Evolutionary conservation across 768 basidiomycete genomes (phyloP).

Genomic region (Suillus clintonianus): DNA sequence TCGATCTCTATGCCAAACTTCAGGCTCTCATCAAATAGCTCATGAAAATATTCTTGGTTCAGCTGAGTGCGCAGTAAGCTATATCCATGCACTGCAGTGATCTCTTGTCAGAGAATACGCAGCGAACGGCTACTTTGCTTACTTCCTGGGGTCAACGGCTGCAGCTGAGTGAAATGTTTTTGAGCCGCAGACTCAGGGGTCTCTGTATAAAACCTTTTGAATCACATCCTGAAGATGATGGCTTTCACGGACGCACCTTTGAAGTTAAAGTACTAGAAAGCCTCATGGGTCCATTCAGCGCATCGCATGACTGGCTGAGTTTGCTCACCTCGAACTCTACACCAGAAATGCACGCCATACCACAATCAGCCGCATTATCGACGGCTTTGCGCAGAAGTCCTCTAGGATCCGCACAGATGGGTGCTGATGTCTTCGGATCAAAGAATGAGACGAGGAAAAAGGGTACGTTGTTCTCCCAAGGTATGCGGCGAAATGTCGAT

Average conservation of each 20-base stretch:
- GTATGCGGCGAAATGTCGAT: conserved; percentile 82
- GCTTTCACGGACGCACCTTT: conserved; percentile 54
- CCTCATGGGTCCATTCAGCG: conserved; percentile 8
- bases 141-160: conserved; percentile 93
- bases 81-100: conserved; percentile 87
- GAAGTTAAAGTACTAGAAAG: conserved; percentile 80
- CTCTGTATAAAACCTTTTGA: conserved; percentile 48
- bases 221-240: background rate
- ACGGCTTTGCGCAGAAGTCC: conserved; percentile 68
- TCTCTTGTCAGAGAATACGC: background rate
- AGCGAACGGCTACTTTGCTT: conserved; percentile 30
- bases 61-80: conserved; percentile 89
- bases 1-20: conserved; percentile 83
- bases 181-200: conserved; percentile 73
- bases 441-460: conserved; percentile 93
- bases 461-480: conserved; percentile 89
- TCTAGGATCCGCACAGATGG: conserved; percentile 83
- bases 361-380: conserved; percentile 47
- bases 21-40: conserved; percentile 74
- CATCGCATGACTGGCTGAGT: background rate
- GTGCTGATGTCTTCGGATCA: conserved; percentile 81
- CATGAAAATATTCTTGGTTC: conserved; percentile 87
- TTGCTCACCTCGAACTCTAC: conserved; percentile 86
- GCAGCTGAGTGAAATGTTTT: conserved; percentile 75
- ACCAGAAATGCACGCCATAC: conserved; percentile 75